Percentiles rank a stretch among this genome's conserved stretches.
Conservation (phyloP, 75 land plant species). For the Gnetum montanum region DNA sequence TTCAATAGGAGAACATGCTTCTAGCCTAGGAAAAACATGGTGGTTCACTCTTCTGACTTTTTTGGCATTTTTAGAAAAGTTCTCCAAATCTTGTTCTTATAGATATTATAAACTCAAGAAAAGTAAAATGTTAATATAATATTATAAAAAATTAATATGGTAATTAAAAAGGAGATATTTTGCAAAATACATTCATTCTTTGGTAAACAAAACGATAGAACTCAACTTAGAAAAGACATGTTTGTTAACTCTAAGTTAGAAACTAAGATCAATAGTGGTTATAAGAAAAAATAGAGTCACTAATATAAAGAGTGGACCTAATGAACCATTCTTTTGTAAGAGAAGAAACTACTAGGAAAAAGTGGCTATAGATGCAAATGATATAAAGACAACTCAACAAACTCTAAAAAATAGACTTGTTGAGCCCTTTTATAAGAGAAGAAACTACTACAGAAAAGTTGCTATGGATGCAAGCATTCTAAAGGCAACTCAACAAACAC, state of each 20-base stretch:
- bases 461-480: too few relatives aligned
- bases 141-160: slow-evolving; percentile 8
- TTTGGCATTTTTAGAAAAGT: slow-evolving; percentile 67
- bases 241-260: background rate
- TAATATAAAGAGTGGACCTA: too few relatives aligned
- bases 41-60: slow-evolving; percentile 88
- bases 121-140: slow-evolving; percentile 3
- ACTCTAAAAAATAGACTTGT: too few relatives aligned
- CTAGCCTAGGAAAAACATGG: slow-evolving; percentile 85
- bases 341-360: too few relatives aligned
- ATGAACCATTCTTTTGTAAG: too few relatives aligned
- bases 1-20: slow-evolving; percentile 88
- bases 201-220: too few relatives aligned
- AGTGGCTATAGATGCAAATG: too few relatives aligned
- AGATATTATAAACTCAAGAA: background rate
- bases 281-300: too few relatives aligned
- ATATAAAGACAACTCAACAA: too few relatives aligned
- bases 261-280: background rate
- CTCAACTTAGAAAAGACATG: background rate
- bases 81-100: slow-evolving; percentile 55
- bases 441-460: too few relatives aligned
- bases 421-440: too few relatives aligned
- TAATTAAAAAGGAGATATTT: background rate
- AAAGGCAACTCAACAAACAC: too few relatives aligned
- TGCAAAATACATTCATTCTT: background rate